phyloP scores from a whole-genome alignment of 176 grass and related monocot genomes.

The Eleusine indica region DNA sequence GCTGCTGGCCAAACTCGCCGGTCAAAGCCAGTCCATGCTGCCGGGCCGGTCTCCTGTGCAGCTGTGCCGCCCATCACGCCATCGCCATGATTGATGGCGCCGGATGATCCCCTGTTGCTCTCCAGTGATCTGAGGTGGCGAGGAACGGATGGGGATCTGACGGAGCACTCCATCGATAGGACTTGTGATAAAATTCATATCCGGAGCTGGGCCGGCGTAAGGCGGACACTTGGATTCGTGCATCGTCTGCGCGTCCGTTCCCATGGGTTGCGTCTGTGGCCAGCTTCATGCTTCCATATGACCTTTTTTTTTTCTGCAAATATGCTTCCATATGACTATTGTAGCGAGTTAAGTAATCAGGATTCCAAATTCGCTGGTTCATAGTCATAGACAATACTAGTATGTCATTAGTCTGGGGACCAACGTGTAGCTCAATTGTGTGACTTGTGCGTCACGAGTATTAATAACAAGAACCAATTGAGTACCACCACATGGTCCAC shows the following conservation, averaged over 20 bases:
- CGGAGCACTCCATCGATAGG: neutral
- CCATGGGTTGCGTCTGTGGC: neutral
- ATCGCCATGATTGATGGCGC: slow-evolving; percentile 4
- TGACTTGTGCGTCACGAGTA: too few relatives aligned
- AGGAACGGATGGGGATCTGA: neutral
- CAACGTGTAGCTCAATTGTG: too few relatives aligned
- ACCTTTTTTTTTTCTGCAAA: too few relatives aligned
- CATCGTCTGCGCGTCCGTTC: neutral
- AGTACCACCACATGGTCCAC: neutral
- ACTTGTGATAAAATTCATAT: neutral
- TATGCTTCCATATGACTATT: too few relatives aligned
- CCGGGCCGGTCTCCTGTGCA: slow-evolving; percentile 1
- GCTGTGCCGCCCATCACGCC: neutral
- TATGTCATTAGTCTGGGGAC: neutral
- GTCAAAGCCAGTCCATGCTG: slow-evolving; percentile 27
- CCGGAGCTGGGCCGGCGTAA: slow-evolving; percentile 15
- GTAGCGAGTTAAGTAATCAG: too few relatives aligned
- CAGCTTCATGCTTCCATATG: too few relatives aligned
- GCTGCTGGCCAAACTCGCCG: neutral
- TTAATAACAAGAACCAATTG: neutral
- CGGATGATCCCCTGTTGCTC: slow-evolving; percentile 27
- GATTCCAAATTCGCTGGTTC: too few relatives aligned
- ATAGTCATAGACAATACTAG: too few relatives aligned
- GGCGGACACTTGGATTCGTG: neutral
- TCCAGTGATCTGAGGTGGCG: neutral